Base-by-base conservation (phyloP, 257 asterid genomes). In the Sherardia arvensis region DNA sequence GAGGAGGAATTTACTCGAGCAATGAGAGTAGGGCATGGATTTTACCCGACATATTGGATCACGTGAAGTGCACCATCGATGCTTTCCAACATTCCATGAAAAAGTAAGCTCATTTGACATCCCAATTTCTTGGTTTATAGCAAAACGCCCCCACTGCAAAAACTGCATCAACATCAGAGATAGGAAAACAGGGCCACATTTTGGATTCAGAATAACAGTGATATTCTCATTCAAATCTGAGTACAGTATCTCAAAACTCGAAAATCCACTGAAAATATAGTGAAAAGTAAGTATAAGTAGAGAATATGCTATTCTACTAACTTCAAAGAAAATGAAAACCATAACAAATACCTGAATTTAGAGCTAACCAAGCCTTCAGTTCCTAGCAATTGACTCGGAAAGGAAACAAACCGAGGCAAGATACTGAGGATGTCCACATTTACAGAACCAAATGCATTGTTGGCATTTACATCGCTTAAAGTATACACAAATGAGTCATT, bases 321-420 rank as follows among this genome's bases (percentile, higher is more conserved):
- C n/a, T n/a, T n/a, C n/a, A n/a, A n/a, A n/a, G n/a, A n/a, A n/a
- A n/a, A n/a, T n/a, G n/a, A n/a, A n/a, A 21, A 47, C 38, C 28
- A 12, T 9, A 15, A 53, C 38, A 75, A 79, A 71, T n/a, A 92
- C 99, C 95, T 86, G 57, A 81, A 92, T 27, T 69, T 79, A 54
- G 99, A 97, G 79, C 87, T 75, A 66, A 85, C 73, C 1, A 59
- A 49, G 62, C 85, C 95, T 85, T 92, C 99, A 8, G 77, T 75
- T 55, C 88, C 97, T 75, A 68, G 85, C 65, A 92, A 74, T 74
- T 78, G 72, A 59, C 74, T 76, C 58, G 97, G 99, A 61, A 81
- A 55, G 3, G 91, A 82, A 67, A 78, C 77, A 61, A 92, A 76
- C 67, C 70, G 91, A 71, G 98, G 97, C 7, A 97, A 97, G 53